Base-by-base conservation (phyloP, 352 stramenopile species). In the Bremia lactucae region DNA sequence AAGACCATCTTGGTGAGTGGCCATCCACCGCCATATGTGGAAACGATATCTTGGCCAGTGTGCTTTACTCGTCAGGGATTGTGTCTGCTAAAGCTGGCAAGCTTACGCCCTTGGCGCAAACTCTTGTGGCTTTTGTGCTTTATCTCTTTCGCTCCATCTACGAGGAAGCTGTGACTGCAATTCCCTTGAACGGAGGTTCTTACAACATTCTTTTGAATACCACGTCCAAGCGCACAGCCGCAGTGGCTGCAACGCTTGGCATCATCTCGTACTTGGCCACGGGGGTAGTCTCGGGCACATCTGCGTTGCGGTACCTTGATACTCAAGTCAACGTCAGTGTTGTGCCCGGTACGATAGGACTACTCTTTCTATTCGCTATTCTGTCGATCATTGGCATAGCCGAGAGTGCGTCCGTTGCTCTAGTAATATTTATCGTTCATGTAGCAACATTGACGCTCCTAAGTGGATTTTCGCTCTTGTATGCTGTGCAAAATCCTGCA, bases 151-250 rank as follows among this genome's bases (percentile, higher is more conserved):
- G 76, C 20, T 87, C 75, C 36, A 94, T 96, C 24, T 96, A 96
- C 63, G 76, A 86, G 25, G 87, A 96, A 51, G 87, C 80, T 1
- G 89, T 95, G 37, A 91, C 66, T 14, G 87, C 86, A 6, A 79
- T 96, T 20, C 86, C 86, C 3, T 69, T 95, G 24, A 96, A 96
- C 44, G 87, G 87, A 20, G 87, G 86, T 9, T 90, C 83, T 7
- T 96, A 96, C 59, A 96, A 95, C 42, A 73, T 95, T 16, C 56
- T 96, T 28, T 68, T 96, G 14, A 96, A 96, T 53, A 92, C 83
- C 6, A 96, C 86, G 16, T 91, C 71, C 36, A 96, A 96, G 65
- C 57, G 68, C 46, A 72, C 86, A 18, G 87, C 87, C n/a, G 83
- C 82, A 0, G 71, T 94, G 11, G 87, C 87, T 7, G 87, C 87